Conservation (phyloP, 1,284 basidiomycete genomes). For the Ustilago trichophora region DNA sequence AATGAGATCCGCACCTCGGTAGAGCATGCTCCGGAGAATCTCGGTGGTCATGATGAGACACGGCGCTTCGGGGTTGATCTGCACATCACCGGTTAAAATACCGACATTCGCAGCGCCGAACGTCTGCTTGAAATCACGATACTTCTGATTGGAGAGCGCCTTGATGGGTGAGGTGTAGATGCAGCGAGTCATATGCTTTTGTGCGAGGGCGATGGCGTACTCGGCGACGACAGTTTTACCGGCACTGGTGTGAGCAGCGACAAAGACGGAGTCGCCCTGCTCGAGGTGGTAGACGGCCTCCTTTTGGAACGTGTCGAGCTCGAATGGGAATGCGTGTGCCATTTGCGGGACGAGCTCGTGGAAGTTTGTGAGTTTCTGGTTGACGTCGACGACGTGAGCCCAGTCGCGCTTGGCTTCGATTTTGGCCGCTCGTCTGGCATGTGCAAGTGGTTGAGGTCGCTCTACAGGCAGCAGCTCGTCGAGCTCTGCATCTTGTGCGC, state of each 20-base stretch:
- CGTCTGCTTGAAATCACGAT: conserved; percentile 96
- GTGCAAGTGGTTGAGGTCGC: conserved; percentile 43
- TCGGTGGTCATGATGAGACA: conserved; percentile 93
- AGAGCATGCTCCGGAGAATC: conserved; percentile 91
- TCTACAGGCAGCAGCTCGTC: conserved; percentile 63
- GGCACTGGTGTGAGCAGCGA: conserved; percentile 98
- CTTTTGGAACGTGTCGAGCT: conserved; percentile 91
- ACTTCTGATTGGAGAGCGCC: conserved; percentile 98
- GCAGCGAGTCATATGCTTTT: conserved; percentile 97
- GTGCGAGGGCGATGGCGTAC: conserved; percentile 95
- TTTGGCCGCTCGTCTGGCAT: conserved; percentile 24
- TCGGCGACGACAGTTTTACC: conserved; percentile 99
- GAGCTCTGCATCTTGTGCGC: conserved; percentile 52
- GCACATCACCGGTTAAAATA: conserved; percentile 97
- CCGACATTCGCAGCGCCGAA: conserved; percentile 92
- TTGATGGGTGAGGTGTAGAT: conserved; percentile 99
- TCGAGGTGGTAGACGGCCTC: conserved; percentile 98
- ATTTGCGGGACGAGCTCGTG: conserved; percentile 86
- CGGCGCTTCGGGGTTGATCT: conserved; percentile 97
- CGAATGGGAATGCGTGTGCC: conserved; percentile 83
- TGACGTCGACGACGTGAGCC: conserved; percentile 96
- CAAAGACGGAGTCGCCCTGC: conserved; percentile 96
- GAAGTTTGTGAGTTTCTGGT: conserved; percentile 87
- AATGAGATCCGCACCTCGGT: conserved; percentile 88
- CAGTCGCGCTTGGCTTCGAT: conserved; percentile 81